phyloP scores from a whole-genome alignment of 306 rosid genomes.

The Erythrophleum fordii region DNA sequence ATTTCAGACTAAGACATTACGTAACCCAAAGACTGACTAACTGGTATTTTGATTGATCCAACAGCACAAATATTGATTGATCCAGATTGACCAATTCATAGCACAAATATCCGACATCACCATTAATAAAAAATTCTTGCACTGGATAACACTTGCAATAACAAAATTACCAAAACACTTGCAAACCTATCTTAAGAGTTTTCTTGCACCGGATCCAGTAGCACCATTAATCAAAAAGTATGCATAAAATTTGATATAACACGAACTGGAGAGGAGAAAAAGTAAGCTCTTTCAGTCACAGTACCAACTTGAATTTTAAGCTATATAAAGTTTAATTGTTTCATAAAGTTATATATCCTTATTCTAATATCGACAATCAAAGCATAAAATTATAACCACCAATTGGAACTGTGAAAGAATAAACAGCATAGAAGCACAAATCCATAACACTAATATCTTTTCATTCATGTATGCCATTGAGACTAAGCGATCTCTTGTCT shows the following conservation, averaged over 20 bases:
- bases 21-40: background rate
- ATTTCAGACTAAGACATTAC: background rate
- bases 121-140: no score
- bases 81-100: no score
- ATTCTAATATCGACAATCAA: background rate
- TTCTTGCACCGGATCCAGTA: no score
- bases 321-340: slow-evolving; percentile 1
- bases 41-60: background rate
- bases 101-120: no score
- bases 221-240: no score
- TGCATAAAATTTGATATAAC: no score
- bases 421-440: slow-evolving; percentile 1
- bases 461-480: background rate
- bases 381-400: slow-evolving; percentile 15
- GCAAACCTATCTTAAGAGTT: background rate
- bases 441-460: background rate
- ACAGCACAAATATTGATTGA: no score
- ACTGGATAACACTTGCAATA: no score
- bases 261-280: background rate
- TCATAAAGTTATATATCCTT: background rate
- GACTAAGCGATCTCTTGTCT: background rate
- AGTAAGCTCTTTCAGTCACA: slow-evolving; percentile 4
- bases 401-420: background rate
- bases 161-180: no score
- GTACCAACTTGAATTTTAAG: background rate